phyloP scores from a whole-genome alignment of 805 yeast genomes.

The Metschnikowia chrysomelidarum region DNA sequence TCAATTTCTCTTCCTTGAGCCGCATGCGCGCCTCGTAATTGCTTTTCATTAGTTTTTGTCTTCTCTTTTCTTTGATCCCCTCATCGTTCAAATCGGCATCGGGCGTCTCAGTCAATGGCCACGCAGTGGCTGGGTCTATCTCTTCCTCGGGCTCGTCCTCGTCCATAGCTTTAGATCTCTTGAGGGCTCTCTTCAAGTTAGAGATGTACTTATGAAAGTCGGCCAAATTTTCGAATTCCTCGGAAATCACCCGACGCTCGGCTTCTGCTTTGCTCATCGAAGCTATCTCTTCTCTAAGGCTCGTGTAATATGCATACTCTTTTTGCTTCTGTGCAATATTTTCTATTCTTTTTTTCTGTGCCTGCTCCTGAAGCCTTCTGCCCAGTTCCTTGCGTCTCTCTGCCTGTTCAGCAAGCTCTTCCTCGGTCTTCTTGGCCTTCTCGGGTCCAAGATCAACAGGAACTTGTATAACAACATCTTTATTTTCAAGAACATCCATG shows the following conservation, averaged over 20 bases:
- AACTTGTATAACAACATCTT: slow-evolving; percentile 80
- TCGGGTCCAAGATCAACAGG: slow-evolving; percentile 63
- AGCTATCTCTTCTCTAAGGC: slow-evolving; percentile 51
- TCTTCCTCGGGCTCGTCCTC: slow-evolving; percentile 48
- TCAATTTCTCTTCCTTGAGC: slow-evolving; percentile 73
- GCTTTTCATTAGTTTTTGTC: slow-evolving; percentile 78
- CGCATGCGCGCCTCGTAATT: slow-evolving; percentile 85
- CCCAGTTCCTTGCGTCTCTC: slow-evolving; percentile 85
- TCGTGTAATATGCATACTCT: slow-evolving; percentile 69
- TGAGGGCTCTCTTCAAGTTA: slow-evolving; percentile 66
- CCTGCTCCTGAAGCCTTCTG: slow-evolving; percentile 86
- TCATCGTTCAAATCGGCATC: slow-evolving; percentile 81
- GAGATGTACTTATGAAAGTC: slow-evolving; percentile 67
- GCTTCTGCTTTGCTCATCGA: slow-evolving; percentile 52
- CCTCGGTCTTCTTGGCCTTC: slow-evolving; percentile 60
- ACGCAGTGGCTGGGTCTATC: slow-evolving; percentile 51
- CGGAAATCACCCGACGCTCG: slow-evolving; percentile 55
- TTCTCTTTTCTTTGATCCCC: slow-evolving; percentile 80
- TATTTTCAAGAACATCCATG: slow-evolving; percentile 58
- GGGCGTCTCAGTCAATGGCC: slow-evolving; percentile 76
- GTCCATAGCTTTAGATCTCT: slow-evolving; percentile 63
- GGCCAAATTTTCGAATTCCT: slow-evolving; percentile 73
- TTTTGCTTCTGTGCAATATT: slow-evolving; percentile 77
- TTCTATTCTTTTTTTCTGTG: slow-evolving; percentile 78
- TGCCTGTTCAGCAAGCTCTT: slow-evolving; percentile 73